A percentile compares a stretch with the other conserved stretches of the same genome.
These are phyloP conservation scores for Allantophomopsis lycopodina DNA, from an alignment of 2,329 filamentous ascomycete species.

Conservation along the genomic window DNA sequence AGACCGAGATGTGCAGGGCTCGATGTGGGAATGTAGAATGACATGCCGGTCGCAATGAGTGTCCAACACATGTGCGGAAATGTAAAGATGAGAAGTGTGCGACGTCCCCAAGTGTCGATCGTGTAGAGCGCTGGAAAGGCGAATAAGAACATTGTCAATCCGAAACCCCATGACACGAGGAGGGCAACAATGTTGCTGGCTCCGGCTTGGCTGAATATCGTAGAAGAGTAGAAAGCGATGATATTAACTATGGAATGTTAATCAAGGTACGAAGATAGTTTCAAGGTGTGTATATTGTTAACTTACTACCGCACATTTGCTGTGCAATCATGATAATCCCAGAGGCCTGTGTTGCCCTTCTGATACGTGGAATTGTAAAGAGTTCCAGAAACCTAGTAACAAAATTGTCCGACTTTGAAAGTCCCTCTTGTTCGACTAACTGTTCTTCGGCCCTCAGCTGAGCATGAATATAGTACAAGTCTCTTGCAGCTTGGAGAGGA, in stretches of 20 bases:
- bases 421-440: neutral
- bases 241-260: too few species aligned
- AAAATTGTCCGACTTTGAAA: conserved; percentile 37
- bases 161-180: conserved; percentile 50
- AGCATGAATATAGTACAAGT: conserved; percentile 49
- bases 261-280: too few species aligned
- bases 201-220: conserved; percentile 43
- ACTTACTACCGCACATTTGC: conserved; percentile 10
- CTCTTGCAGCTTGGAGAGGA: conserved; percentile 40
- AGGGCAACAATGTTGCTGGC: conserved; percentile 39
- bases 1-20: conserved; percentile 29
- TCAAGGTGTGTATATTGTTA: too few species aligned
- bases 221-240: conserved; percentile 63
- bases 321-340: conserved; percentile 56
- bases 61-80: conserved; percentile 53
- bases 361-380: conserved; percentile 55
- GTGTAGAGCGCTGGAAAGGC: conserved; percentile 56
- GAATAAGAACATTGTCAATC: conserved; percentile 47
- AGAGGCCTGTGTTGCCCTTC: conserved; percentile 62
- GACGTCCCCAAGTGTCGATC: conserved; percentile 48
- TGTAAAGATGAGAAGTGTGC: conserved; percentile 44
- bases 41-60: conserved; percentile 41
- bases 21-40: conserved; percentile 30
- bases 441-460: conserved; percentile 27
- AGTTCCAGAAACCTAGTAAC: conserved; percentile 47